phyloP scores from a whole-genome alignment of 805 yeast genomes.

The Suhomyces kilbournensis region DNA sequence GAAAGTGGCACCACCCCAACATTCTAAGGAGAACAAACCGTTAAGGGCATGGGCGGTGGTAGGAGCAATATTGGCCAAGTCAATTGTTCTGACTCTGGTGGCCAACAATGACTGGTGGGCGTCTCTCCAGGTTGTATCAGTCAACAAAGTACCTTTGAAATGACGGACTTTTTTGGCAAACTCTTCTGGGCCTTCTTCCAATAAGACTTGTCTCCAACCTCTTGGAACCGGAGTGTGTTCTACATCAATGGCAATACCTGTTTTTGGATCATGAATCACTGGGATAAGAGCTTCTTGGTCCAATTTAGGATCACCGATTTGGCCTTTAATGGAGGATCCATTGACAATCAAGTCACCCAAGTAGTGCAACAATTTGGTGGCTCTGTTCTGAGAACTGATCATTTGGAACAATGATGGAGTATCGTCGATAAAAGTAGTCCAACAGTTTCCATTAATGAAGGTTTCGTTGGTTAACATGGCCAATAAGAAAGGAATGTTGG shows the following conservation, averaged over 20 bases:
- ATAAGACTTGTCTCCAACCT: slow-evolving; percentile 90
- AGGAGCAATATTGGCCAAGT: slow-evolving; percentile 86
- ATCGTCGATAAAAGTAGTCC: slow-evolving; percentile 99
- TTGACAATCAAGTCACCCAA: slow-evolving; percentile 92
- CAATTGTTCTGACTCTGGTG: slow-evolving; percentile 94
- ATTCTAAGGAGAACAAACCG: slow-evolving; percentile 93
- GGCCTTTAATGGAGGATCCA: slow-evolving; percentile 95
- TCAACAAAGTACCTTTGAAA: slow-evolving; percentile 82
- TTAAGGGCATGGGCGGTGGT: slow-evolving; percentile 86
- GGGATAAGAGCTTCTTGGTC: slow-evolving; percentile 75
- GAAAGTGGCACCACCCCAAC: slow-evolving; percentile 99
- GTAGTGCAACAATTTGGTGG: slow-evolving; percentile 87
- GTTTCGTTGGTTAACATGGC: slow-evolving; percentile 88
- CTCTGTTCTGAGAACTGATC: slow-evolving; percentile 94
- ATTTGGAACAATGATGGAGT: slow-evolving; percentile 94
- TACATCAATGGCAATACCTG: slow-evolving; percentile 63
- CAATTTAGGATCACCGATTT: slow-evolving; percentile 87
- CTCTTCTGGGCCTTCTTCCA: slow-evolving; percentile 82
- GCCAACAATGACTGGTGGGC: slow-evolving; percentile 98
- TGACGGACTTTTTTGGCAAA: slow-evolving; percentile 86
- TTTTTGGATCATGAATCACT: slow-evolving; percentile 53
- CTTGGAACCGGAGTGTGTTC: slow-evolving; percentile 51
- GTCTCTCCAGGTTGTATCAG: slow-evolving; percentile 99
- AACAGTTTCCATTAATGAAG: slow-evolving; percentile 81
- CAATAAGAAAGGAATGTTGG: slow-evolving; percentile 93